Conservation (phyloP, 129 eudicot genomes). For the Silybum marianum region DNA sequence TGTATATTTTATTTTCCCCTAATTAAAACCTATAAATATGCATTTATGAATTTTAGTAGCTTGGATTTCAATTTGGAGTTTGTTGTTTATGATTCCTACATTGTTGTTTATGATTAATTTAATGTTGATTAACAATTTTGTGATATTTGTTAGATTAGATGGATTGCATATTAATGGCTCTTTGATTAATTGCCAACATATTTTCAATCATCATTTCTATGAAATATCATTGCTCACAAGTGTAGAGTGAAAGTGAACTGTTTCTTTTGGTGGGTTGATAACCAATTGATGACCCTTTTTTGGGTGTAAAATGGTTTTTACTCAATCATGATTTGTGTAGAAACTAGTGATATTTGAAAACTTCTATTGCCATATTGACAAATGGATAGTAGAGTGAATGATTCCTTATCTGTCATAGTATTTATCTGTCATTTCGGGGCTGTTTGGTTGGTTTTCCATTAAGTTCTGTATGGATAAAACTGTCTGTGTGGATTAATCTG, state of each 20-base stretch:
- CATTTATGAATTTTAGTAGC: not conserved
- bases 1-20: not conserved
- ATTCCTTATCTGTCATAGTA: not conserved
- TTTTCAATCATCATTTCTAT: not conserved
- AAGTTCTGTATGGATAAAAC: too few species aligned
- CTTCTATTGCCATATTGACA: not conserved
- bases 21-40: not conserved
- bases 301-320: slow-evolving; percentile 15
- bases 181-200: not conserved
- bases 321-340: not conserved
- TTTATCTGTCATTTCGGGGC: too few species aligned
- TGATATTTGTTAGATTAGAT: not conserved
- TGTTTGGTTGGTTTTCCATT: too few species aligned
- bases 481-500: too few species aligned
- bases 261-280: not conserved
- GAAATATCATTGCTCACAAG: not conserved
- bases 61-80: not conserved
- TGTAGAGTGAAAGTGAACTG: not conserved
- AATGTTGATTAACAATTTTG: slow-evolving; percentile 12
- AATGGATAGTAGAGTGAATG: not conserved
- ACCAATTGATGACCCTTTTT: not conserved
- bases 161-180: not conserved
- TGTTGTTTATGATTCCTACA: not conserved
- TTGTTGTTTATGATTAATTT: not conserved
- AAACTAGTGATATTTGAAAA: not conserved